These are phyloP conservation scores for Daldinia caldariorum DNA, from an alignment of 495 filamentous ascomycete species.

Conservation along the genomic window DNA sequence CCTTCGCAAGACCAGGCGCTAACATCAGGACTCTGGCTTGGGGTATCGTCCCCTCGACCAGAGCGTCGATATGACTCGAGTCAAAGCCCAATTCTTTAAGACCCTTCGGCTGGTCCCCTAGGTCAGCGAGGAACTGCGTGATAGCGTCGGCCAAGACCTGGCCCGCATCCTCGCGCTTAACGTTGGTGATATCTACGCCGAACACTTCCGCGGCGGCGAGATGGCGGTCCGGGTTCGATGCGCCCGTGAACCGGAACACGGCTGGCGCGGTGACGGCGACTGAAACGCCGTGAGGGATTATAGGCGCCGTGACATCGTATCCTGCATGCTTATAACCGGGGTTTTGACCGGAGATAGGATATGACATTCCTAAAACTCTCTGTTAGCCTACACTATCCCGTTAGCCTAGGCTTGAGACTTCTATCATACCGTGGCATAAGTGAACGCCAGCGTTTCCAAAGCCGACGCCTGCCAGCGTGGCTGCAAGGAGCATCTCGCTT, in stretches of 20 bases:
- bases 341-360: constrained; percentile 94
- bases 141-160: constrained; percentile 86
- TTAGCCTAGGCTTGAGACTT: neutral
- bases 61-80: constrained; percentile 72
- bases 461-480: constrained; percentile 92
- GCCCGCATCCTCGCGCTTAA: constrained; percentile 87
- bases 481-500: constrained; percentile 91
- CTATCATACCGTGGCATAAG: constrained; percentile 78
- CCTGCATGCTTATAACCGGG: constrained; percentile 87
- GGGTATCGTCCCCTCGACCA: constrained; percentile 95
- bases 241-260: constrained; percentile 91
- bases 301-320: constrained; percentile 75
- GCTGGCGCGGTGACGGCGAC: constrained; percentile 95
- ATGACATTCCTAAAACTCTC: constrained; percentile 74
- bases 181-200: constrained; percentile 85
- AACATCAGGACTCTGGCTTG: constrained; percentile 91
- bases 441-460: constrained; percentile 98
- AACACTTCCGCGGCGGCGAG: constrained; percentile 89
- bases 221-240: constrained; percentile 91
- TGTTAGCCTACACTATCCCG: constrained; percentile 1
- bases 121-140: constrained; percentile 75
- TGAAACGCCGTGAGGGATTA: constrained; percentile 95
- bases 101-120: constrained; percentile 91
- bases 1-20: constrained; percentile 79
- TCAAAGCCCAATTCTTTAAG: constrained; percentile 85